Base-by-base conservation (phyloP, 1,139 yeast genomes). In the Geotrichum histeridarum region DNA sequence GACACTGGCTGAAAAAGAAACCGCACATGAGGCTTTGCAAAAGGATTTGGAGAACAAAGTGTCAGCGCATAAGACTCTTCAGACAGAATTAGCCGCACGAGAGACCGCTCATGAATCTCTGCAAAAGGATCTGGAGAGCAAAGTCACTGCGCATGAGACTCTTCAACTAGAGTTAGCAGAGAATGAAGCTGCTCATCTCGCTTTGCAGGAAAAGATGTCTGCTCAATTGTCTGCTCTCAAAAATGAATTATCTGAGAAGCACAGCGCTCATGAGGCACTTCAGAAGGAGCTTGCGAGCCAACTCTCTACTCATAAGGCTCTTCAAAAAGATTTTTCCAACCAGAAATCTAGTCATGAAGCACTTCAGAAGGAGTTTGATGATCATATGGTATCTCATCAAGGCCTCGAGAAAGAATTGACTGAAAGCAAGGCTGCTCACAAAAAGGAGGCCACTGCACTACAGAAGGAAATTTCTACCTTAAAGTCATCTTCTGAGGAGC, bases 341-440 rank as follows among this genome's bases (percentile, higher is more conserved):
- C 43, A 48, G 11, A 48, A 46, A 7, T 38, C 49, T 11, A 39
- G 45, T 8, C 55, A 45, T 8, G 44, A 42, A 32, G 15, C 12
- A 9, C 44, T 42, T 27, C 30, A 50, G 12, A 53, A 49, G n/a
- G 52, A 54, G 14, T 17, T 37, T 6, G 53, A 48, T 18, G 45
- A 48, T 14, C 15, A 57, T n/a, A 42, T 18, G 14, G 17, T 18
- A 7, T 6, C 22, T 1, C 51, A 48, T 31, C 37, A 27, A 11
- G 22, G 9, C 12, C 38, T 38, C 33, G 12, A 50, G n/a, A 27
- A 42, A 17, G 15, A 42, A 9, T 8, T 22, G 9, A 8, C 22
- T 27, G 33, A 42, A 22, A 22, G 27, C 15, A 5, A 27, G 8
- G 11, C 27, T 14, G 12, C 32, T 11, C 33, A 18, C 32, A 42